Percentiles rank a stretch among this genome's conserved stretches.
These are phyloP conservation scores for Aspergillus transmontanensis DNA, from an alignment of 2,329 filamentous ascomycete genomes.

Conservation along the genomic window DNA sequence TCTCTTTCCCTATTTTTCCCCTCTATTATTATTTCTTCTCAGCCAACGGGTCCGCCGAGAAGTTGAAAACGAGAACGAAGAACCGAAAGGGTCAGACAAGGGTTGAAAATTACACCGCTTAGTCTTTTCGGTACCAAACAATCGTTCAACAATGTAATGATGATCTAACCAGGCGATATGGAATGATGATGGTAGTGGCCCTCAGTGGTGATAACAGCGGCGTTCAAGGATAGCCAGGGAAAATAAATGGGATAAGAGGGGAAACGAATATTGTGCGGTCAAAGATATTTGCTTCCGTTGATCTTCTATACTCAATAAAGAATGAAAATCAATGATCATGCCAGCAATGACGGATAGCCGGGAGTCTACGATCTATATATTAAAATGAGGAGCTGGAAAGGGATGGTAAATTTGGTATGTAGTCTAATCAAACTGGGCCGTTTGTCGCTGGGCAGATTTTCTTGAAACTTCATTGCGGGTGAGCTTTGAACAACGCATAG, in stretches of 20 bases:
- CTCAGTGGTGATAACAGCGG: slow-evolving; percentile 15
- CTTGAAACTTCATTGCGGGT: slow-evolving; percentile 8
- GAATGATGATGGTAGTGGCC: slow-evolving; percentile 14
- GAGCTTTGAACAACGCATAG: slow-evolving; percentile 15
- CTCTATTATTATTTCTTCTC: background rate
- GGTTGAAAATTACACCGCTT: slow-evolving; percentile 14
- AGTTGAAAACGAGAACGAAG: background rate
- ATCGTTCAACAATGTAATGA: slow-evolving; percentile 18
- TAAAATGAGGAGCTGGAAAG: slow-evolving; percentile 16
- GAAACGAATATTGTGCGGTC: background rate
- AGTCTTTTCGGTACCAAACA: slow-evolving; percentile 8
- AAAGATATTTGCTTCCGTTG: background rate
- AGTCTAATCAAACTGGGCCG: slow-evolving; percentile 20
- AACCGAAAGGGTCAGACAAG: slow-evolving; percentile 1
- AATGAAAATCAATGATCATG: background rate
- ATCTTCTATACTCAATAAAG: background rate
- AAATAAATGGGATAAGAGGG: background rate
- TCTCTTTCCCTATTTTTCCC: too few relatives aligned
- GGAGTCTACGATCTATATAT: slow-evolving; percentile 24
- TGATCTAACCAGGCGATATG: slow-evolving; percentile 18
- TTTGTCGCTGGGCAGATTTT: slow-evolving; percentile 18
- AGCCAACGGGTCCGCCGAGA: background rate
- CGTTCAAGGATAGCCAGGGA: background rate
- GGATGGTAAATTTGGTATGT: slow-evolving; percentile 21
- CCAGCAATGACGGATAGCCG: slow-evolving; percentile 8